Evolutionary conservation across 257 asterid genomes (phyloP).

Genomic region (Lavandula angustifolia): DNA sequence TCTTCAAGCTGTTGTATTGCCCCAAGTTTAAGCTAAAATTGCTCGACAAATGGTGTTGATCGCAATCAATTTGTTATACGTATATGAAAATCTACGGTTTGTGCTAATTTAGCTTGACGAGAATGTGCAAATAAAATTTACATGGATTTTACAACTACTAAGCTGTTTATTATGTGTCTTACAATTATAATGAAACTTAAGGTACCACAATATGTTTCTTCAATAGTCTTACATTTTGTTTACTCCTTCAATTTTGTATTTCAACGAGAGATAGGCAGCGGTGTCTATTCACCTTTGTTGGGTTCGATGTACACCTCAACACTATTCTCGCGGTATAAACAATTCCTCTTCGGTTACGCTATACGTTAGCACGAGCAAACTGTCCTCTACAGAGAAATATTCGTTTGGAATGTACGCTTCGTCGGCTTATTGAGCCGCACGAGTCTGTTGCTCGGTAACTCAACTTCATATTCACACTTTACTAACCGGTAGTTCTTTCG

Average conservation of each 20-base stretch:
- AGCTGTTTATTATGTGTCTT: no score
- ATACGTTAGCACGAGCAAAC: conserved; percentile 48
- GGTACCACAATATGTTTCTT: background rate
- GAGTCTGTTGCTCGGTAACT: conserved; percentile 31
- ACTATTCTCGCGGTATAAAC: conserved; percentile 51
- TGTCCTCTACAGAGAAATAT: conserved; percentile 57
- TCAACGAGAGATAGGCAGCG: conserved; percentile 49
- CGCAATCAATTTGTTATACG: no score
- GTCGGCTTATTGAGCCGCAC: conserved; percentile 63
- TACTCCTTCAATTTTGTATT: background rate
- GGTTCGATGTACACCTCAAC: conserved; percentile 45
- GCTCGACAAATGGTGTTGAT: no score
- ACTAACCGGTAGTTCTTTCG: no score
- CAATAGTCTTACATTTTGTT: background rate
- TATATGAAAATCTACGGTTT: no score
- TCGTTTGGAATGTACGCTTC: conserved; percentile 65
- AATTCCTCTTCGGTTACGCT: conserved; percentile 49
- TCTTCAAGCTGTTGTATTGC: no score
- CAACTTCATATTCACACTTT: no score
- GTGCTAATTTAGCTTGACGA: no score
- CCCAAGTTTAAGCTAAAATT: no score
- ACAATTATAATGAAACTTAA: no score
- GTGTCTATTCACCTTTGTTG: conserved; percentile 48
- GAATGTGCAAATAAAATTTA: no score
- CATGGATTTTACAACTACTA: no score